A percentile compares a stretch with the other conserved stretches of the same genome.
phyloP scores from a whole-genome alignment of 495 filamentous ascomycete species.

The Cairneyella variabilis region DNA sequence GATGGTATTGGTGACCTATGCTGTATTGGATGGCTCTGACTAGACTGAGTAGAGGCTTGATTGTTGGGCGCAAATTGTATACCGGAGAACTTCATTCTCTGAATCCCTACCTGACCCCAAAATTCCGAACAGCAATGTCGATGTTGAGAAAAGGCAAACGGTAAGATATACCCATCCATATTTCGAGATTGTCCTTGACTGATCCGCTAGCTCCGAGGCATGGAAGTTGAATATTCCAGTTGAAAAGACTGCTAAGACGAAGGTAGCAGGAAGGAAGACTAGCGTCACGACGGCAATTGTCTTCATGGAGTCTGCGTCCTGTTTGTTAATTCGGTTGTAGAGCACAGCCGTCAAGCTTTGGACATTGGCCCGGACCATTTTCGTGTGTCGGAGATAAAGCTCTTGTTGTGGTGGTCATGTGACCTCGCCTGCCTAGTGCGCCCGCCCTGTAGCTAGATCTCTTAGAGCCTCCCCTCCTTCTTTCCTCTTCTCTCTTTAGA shows the following conservation, averaged over 20 bases:
- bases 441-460: no score
- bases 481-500: no score
- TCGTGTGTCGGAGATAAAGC: not conserved
- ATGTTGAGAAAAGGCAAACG: not conserved
- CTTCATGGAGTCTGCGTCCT: constrained; percentile 1
- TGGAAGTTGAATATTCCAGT: not conserved
- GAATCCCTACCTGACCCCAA: no score
- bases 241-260: not conserved
- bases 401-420: no score
- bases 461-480: no score
- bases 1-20: no score
- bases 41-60: no score
- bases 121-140: no score
- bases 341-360: not conserved
- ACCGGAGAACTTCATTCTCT: no score
- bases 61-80: no score
- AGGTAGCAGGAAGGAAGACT: constrained; percentile 2
- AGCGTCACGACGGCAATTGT: constrained; percentile 5
- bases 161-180: not conserved
- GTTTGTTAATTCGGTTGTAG: not conserved
- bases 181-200: not conserved
- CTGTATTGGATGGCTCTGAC: no score
- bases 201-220: not conserved
- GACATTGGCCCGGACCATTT: not conserved
- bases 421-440: no score